Evolutionary conservation across 2,329 filamentous ascomycete species (phyloP).

Genomic region (Calonectria leucothoes): DNA sequence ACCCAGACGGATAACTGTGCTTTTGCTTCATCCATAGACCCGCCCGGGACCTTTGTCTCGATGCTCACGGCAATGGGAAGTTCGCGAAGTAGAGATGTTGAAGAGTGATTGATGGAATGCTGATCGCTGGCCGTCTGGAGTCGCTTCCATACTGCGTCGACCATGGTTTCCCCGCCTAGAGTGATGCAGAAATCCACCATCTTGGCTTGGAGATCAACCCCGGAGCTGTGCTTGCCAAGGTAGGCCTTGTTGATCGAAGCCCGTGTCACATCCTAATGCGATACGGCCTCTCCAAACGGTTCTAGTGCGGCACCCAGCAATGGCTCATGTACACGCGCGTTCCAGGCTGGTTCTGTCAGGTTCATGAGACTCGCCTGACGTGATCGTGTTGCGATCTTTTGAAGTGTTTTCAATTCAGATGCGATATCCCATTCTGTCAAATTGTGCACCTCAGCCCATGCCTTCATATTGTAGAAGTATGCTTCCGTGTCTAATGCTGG

Average conservation of each 20-base stretch:
- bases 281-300: neutral
- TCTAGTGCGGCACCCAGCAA: constrained; percentile 4
- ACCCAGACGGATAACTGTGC: constrained; percentile 11
- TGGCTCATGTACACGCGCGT: constrained; percentile 15
- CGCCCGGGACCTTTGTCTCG: neutral
- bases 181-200: constrained; percentile 19
- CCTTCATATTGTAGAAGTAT: neutral
- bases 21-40: neutral
- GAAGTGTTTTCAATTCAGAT: neutral
- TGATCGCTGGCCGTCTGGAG: constrained; percentile 7
- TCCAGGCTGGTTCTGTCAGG: constrained; percentile 15
- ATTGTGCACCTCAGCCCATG: constrained; percentile 23
- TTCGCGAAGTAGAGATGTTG: constrained; percentile 1
- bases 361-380: neutral
- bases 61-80: constrained; percentile 22
- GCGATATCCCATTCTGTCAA: neutral
- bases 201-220: constrained; percentile 11
- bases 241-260: constrained; percentile 17
- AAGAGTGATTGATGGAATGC: constrained; percentile 18
- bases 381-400: neutral
- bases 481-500: neutral
- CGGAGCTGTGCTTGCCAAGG: constrained; percentile 1
- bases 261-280: constrained; percentile 14
- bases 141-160: neutral
- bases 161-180: neutral